Evolutionary conservation across 352 stramenopile genomes (phyloP), one percentile per base, ranked within the genome.

Genomic region (Plasmopara muralis): DNA sequence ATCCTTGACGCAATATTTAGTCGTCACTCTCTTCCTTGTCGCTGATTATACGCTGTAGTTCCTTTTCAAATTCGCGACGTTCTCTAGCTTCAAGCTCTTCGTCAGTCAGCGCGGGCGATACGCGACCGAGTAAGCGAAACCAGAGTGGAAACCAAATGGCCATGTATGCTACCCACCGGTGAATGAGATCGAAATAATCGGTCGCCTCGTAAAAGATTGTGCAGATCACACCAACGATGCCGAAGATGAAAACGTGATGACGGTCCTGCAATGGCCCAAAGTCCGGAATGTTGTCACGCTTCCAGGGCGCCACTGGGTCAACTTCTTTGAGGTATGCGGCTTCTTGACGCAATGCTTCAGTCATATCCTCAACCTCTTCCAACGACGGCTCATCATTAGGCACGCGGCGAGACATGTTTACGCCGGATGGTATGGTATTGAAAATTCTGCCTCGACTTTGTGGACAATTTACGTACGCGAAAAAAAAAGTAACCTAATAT

Each of bases 121-220:
- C 70, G 38, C 73, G 74, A 8, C 64, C 70, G 16, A 90, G 70
- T 29, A 93, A 57, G 25, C 77, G 76, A 60, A 89, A 84, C 74
- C 79, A 93, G 30, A 93, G 60, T 16, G 80, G 78, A 54, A 85
- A 77, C 83, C 83, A 93, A 38, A 93, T 93, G 46, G 81, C 77
- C 30, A 69, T 25, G 56, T 93, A 93, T 42, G 83, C 83, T 20
- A 93, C 37, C 64, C 70, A 81, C 13, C 83, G 77, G 14, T 72
- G 52, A 57, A 93, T 74, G 53, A 85, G 50, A 60, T 72, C 53
- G 65, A 93, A 93, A 55, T 84, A 87, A 60, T 76, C 68, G 1
- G 83, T 87, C 53, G 57, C 57, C 51, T 93, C 83, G 68, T 90
- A 93, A 38, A 81, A 50, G 33, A 83, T 41, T 20, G 80, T 90